Evolutionary conservation across 345 rosid genomes (phyloP), one percentile per base, ranked within the genome.

Genomic region (Luvunga scandens): DNA sequence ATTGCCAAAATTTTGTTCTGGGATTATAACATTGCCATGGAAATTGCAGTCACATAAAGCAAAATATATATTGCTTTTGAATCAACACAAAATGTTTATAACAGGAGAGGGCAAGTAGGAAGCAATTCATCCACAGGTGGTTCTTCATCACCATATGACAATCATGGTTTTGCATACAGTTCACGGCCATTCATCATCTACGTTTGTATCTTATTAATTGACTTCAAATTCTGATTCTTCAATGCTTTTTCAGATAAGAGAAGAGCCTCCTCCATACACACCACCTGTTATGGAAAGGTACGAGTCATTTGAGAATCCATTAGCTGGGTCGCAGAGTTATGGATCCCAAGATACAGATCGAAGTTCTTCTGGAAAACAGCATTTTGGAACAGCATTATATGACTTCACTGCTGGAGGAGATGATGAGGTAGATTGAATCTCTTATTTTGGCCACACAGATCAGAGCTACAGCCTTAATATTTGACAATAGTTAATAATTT

Each of bases 371-470:
- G 87, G 87, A 71, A 86, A 87, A 83, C 80, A 88, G 63, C 97
- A 93, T 85, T 67, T 39, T 76, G 99, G 98, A 72, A 84, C 86
- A 19, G 99, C 99, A 73, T 85, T 96, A 48, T 96, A 96, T 87
- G 99, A 96, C 86, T 96, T 96, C 85, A 92, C 90, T 30, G 98
- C 98, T 16, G 99, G 99, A 72, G 99, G 99, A 88, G 99, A 96
- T 81, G 99, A 96, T 78, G 99, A 96, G 91, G 99, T 96, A 83
- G 77, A 70, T 55, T 68, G 45, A 66, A 18, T 53, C 62, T 18
- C 53, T 60, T 59, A 13, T 67, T 78, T 56, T 77, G 39, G 72
- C 71, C 73, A 31, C 66, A 27, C 22, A 78, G 69, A 64, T 71
- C 45, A 16, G 64, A 79, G 27, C 60, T 27, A 66, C 24, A 34